Evolutionary conservation across 805 yeast species (phyloP).

Genomic region (Lipomyces lipofer): DNA sequence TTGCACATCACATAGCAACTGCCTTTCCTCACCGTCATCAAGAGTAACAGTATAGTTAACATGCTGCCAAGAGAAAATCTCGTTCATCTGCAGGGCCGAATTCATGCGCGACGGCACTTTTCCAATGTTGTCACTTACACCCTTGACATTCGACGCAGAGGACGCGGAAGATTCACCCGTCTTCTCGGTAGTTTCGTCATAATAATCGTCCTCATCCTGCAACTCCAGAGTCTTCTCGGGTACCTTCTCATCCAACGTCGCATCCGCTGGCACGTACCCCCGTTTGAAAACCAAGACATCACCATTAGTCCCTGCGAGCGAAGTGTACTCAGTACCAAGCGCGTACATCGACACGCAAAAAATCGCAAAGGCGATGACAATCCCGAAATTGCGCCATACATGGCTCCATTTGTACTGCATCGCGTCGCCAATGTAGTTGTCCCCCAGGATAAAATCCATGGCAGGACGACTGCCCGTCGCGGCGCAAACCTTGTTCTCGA

Average conservation of each 20-base stretch:
- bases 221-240: constrained; percentile 7
- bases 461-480: constrained; percentile 65
- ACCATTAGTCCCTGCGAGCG: constrained; percentile 38
- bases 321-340: constrained; percentile 40
- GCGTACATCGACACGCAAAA: constrained; percentile 41
- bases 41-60: constrained; percentile 58
- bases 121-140: constrained; percentile 34
- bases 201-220: background rate
- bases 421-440: constrained; percentile 51
- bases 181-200: constrained; percentile 9
- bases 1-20: constrained; percentile 51
- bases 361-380: constrained; percentile 53
- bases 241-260: background rate
- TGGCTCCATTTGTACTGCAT: constrained; percentile 58
- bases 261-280: constrained; percentile 17
- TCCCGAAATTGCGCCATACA: constrained; percentile 81
- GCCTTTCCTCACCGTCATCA: constrained; percentile 41
- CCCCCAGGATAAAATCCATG: constrained; percentile 53
- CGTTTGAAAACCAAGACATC: constrained; percentile 36
- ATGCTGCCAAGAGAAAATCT: constrained; percentile 60
- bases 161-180: constrained; percentile 29
- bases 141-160: constrained; percentile 19
- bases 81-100: constrained; percentile 17
- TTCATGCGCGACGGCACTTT: constrained; percentile 18
- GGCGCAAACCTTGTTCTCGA: constrained; percentile 50